These are phyloP conservation scores for Sphaerostilbella broomeana DNA, from an alignment of 2,329 filamentous ascomycete genomes.

Conservation along the genomic window DNA sequence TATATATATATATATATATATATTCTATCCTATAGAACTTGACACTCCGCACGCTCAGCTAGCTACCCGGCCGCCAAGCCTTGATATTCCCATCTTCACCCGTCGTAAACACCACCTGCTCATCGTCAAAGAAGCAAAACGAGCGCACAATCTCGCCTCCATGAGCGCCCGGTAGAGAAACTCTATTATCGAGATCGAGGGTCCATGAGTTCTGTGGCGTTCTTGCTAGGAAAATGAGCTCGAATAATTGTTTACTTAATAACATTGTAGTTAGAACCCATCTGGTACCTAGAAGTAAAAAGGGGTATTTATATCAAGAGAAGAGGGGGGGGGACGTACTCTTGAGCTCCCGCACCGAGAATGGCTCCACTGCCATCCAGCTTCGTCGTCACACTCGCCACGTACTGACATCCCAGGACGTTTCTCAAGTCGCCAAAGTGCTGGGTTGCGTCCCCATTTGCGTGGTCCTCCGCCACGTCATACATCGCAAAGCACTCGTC, in stretches of 20 bases:
- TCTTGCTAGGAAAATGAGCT: conserved; percentile 53
- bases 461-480: conserved; percentile 57
- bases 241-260: conserved; percentile 53
- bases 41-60: background rate
- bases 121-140: conserved; percentile 58
- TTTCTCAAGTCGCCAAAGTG: conserved; percentile 65
- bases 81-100: conserved; percentile 54
- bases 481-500: conserved; percentile 74
- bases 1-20: too few species aligned
- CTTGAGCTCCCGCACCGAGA: conserved; percentile 60
- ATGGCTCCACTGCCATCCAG: conserved; percentile 51
- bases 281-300: too few species aligned
- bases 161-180: conserved; percentile 56
- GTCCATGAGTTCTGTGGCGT: conserved; percentile 42
- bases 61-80: conserved; percentile 41
- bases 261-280: conserved; percentile 1
- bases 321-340: conserved; percentile 43
- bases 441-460: conserved; percentile 48
- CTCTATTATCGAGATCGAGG: conserved; percentile 48
- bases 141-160: conserved; percentile 57
- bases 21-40: too few species aligned
- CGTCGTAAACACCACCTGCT: conserved; percentile 51
- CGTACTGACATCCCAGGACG: conserved; percentile 64
- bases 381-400: conserved; percentile 60
- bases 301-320: too few species aligned